phyloP scores from a whole-genome alignment of 768 basidiomycete genomes.

The Leccinellum rugosiceps region DNA sequence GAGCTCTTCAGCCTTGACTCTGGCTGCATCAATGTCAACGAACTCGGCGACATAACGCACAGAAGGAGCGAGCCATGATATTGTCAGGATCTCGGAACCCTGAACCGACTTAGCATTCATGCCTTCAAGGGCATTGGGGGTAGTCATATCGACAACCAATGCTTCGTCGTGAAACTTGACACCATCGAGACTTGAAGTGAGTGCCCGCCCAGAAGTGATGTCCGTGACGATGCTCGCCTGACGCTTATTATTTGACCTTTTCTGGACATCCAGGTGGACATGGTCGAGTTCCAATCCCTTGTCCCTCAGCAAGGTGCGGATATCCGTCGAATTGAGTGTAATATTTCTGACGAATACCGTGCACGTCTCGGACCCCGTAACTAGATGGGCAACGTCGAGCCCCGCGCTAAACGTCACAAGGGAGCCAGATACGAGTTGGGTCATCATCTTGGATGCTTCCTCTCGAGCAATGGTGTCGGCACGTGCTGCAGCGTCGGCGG shows the following conservation, averaged over 20 bases:
- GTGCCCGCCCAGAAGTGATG: conserved; percentile 36
- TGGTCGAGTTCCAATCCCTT: conserved; percentile 39
- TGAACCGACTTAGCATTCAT: conserved; percentile 39
- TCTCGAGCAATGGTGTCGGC: conserved; percentile 18
- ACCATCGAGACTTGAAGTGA: conserved; percentile 46
- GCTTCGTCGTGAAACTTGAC: conserved; percentile 44
- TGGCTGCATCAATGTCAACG: conserved; percentile 15
- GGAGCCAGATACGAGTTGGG: conserved; percentile 42
- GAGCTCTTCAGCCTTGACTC: conserved; percentile 35
- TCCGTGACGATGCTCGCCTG: conserved; percentile 46
- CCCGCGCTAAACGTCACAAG: conserved; percentile 52
- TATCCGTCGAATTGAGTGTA: conserved; percentile 36
- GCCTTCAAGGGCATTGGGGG: conserved; percentile 37
- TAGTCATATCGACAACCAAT: conserved; percentile 41
- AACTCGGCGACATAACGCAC: conserved; percentile 45
- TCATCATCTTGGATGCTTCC: conserved; percentile 43
- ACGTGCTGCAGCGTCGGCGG: conserved; percentile 15
- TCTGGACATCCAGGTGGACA: conserved; percentile 36
- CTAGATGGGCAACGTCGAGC: conserved; percentile 39
- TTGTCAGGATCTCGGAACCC: conserved; percentile 39
- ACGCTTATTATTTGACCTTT: conserved; percentile 23
- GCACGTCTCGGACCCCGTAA: conserved; percentile 53
- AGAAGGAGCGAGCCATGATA: conserved; percentile 54
- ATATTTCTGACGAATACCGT: conserved; percentile 46
- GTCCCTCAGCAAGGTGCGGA: conserved; percentile 40